These are phyloP conservation scores for Ceratonia siliqua DNA, from an alignment of 306 rosid genomes.

Conservation along the genomic window DNA sequence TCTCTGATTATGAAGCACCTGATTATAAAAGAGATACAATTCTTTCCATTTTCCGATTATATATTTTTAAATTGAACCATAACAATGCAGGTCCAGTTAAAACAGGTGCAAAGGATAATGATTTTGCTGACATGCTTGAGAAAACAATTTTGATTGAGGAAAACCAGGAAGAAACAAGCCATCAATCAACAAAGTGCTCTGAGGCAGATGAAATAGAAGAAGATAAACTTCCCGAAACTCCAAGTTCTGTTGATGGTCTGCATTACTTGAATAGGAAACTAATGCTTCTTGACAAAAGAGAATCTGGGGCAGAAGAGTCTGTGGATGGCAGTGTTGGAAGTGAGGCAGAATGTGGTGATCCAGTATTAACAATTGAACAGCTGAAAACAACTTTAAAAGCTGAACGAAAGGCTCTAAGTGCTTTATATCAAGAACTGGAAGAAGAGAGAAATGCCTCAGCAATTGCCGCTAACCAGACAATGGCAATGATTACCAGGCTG, in stretches of 20 bases:
- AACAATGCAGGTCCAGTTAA: slow-evolving; percentile 34
- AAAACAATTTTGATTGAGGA: slow-evolving; percentile 33
- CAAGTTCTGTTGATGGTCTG: slow-evolving; percentile 47
- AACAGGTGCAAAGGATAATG: slow-evolving; percentile 16
- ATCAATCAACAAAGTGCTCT: slow-evolving; percentile 34
- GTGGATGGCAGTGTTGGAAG: slow-evolving; percentile 56
- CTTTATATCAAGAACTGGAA: slow-evolving; percentile 73
- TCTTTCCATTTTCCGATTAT: slow-evolving; percentile 11
- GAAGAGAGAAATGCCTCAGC: slow-evolving; percentile 93
- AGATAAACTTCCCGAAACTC: slow-evolving; percentile 64
- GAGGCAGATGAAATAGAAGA: slow-evolving; percentile 53
- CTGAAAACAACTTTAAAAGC: slow-evolving; percentile 51
- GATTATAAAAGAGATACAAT: background rate
- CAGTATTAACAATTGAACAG: slow-evolving; percentile 44
- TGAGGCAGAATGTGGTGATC: slow-evolving; percentile 56
- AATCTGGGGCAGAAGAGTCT: slow-evolving; percentile 53
- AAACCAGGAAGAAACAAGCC: slow-evolving; percentile 34
- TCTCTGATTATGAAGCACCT: slow-evolving; percentile 1
- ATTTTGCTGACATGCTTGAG: slow-evolving; percentile 24
- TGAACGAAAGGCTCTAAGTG: slow-evolving; percentile 57
- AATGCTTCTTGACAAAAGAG: slow-evolving; percentile 47
- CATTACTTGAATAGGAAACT: slow-evolving; percentile 44
- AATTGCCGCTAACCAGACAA: slow-evolving; percentile 78
- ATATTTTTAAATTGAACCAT: background rate
- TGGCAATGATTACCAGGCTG: slow-evolving; percentile 92